Evolutionary conservation across 1,139 yeast species (phyloP), one percentile per base, ranked within the genome.

Genomic region (Blastobotrys indianensis): DNA sequence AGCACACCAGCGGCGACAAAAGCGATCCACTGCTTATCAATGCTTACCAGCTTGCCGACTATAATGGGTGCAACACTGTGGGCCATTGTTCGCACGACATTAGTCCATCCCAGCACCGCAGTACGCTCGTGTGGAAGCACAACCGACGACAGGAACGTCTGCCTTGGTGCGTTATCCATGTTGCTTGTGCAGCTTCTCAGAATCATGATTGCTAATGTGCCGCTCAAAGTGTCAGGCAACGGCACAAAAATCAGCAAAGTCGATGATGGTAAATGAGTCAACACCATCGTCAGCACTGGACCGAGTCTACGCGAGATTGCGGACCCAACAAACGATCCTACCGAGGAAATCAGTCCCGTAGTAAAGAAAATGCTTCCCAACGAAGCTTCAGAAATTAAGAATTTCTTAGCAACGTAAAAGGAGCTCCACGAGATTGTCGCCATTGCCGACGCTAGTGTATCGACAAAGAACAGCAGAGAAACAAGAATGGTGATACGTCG

Each of bases 81-180:
- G 0, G 95, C 92, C 54, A 84, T 72, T 1, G 95, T 88, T 62
- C 87, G 86, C 16, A 85, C 88, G 33, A 87, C 80, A 58, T 86
- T 86, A 3, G 86, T 94, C 3, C 84, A 70, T 1, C 95, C 95
- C 80, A 87, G 75, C 2, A 83, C 90, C 55, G 74, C 76, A 2
- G 94, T 79, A 39, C 88, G 67, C 47, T 85, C 94, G 8, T 70
- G 64, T 8, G 75, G 72, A 12, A 74, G 74, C 45, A 87, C 79
- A 13, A 86, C 69, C 2, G 85, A 75, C 0, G 94, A 79, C 34
- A 87, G 65, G 36, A 87, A 68, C 4, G 86, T 77, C 62, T 86
- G 95, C 45, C 96, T 73, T 6, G 96, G 95, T 1, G 86, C 94
- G 29, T 86, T 95, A 60, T 87, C 96, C 92, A 87, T 85, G 0